Base-by-base conservation (phyloP, 352 stramenopile species). In the Pilasporangium apinafurcum region DNA sequence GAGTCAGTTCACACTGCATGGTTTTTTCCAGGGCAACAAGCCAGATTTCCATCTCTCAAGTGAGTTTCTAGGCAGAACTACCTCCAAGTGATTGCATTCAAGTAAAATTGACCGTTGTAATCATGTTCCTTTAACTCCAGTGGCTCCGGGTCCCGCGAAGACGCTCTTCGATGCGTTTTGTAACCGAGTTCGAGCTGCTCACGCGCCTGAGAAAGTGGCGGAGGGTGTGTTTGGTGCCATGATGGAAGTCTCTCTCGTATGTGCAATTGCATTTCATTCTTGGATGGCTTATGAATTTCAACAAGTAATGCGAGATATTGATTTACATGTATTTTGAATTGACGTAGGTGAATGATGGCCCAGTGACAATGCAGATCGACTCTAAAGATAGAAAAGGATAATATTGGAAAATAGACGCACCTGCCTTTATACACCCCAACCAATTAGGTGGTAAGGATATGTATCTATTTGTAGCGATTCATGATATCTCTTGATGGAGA, bases 1-100 rank as follows among this genome's bases (percentile, higher is more conserved):
- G 43, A 92, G 80, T 51, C 82, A 94, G 53, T 94, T 94, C 57
- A 94, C 82, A 32, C 63, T 94, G 31, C 67, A 89, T 48, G 78
- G 77, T 12, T 86, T 79, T 50, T 82, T 94, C 32, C 49, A 53
- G 1, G 82, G 82, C 52, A 94, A 94, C 67, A 94, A 91, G 34
- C 82, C 82, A 18, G 79, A 94, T 53, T 94, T 85, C 52, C 82
- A 92, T 41, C 64, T 92, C 47, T 66, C 80, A 16, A 94, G 82
- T 91, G 69, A 45, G 71, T 41, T 13, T 12, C 5, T 24, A 9
- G 22, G 37, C 22, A 37, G 26, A 3, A 33, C 10, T 28, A 2
- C 37, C 4, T 27, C 12, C 20, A 43, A n/a, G 5, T 25, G 8
- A 5, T 31, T 27, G 33, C 9, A 16, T 16, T n/a, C 1, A 26